Evolutionary conservation across 2,329 filamentous ascomycete genomes (phyloP).

Genomic region (Penicillium freii): DNA sequence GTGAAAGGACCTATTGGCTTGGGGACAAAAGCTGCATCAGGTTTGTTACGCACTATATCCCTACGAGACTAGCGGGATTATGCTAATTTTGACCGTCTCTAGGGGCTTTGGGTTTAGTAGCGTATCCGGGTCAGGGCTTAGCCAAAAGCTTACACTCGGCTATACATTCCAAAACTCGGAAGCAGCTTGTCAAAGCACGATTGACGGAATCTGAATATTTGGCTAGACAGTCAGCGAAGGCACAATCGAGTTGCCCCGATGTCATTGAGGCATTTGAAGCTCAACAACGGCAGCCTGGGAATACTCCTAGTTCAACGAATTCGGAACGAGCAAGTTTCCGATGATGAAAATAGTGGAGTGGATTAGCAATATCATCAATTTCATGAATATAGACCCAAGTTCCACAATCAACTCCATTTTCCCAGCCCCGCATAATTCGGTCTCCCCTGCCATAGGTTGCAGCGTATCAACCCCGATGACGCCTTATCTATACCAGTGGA

Average conservation of each 20-base stretch:
- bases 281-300: not conserved
- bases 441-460: not conserved
- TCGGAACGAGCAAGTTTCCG: not conserved
- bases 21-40: conserved; percentile 10
- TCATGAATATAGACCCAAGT: not conserved
- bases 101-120: conserved; percentile 31
- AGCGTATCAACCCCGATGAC: not conserved
- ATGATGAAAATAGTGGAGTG: not conserved
- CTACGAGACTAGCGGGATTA: too few species aligned
- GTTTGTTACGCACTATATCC: not conserved
- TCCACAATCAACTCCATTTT: too few species aligned
- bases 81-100: not conserved
- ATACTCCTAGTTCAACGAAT: not conserved
- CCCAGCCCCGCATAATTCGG: not conserved
- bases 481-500: not conserved
- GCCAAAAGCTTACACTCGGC: conserved; percentile 33
- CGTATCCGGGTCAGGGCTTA: conserved; percentile 35
- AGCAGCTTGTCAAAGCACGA: conserved; percentile 23
- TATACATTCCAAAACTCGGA: conserved; percentile 26
- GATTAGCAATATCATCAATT: not conserved
- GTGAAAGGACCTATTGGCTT: conserved; percentile 31
- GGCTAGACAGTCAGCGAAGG: conserved; percentile 2
- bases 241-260: conserved; percentile 1
- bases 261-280: conserved; percentile 13
- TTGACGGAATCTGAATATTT: conserved; percentile 21